These are phyloP conservation scores for Aspergillus felis DNA, from an alignment of 2,329 filamentous ascomycete genomes.

Conservation along the genomic window DNA sequence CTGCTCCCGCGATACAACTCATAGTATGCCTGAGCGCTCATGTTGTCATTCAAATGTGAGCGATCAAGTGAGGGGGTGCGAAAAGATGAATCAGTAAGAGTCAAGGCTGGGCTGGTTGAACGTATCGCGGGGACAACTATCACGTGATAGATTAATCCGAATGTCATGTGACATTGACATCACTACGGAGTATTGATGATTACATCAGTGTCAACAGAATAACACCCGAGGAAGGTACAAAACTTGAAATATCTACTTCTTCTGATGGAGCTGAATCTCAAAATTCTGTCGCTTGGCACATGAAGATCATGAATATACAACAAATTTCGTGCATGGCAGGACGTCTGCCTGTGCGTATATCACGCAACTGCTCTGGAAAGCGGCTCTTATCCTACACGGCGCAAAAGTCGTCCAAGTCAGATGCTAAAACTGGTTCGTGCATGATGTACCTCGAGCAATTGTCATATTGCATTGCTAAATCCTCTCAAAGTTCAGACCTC, in stretches of 20 bases:
- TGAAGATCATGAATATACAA: background rate
- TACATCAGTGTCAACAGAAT: background rate
- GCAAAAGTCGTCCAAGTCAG: background rate
- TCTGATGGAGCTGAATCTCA: background rate
- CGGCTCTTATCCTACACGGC: background rate
- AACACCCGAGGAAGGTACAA: background rate
- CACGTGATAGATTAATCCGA: slow-evolving; percentile 13
- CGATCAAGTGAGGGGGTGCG: slow-evolving; percentile 5
- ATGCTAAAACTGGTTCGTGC: slow-evolving; percentile 3
- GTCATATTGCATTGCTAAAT: background rate
- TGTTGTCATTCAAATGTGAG: slow-evolving; percentile 23
- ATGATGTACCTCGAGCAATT: background rate
- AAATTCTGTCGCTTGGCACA: background rate
- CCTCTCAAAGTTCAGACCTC: background rate
- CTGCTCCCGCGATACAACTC: slow-evolving; percentile 98
- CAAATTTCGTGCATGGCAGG: background rate
- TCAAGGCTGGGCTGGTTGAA: background rate
- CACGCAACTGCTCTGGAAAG: background rate
- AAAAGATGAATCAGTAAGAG: slow-evolving; percentile 3
- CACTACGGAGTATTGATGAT: background rate
- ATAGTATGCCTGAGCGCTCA: slow-evolving; percentile 63
- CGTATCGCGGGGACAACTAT: background rate
- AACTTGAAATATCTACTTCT: background rate
- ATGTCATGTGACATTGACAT: slow-evolving; percentile 2
- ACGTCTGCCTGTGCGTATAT: background rate